Conservation (phyloP, 306 rosid species). For the Gastrolobium villosum region DNA sequence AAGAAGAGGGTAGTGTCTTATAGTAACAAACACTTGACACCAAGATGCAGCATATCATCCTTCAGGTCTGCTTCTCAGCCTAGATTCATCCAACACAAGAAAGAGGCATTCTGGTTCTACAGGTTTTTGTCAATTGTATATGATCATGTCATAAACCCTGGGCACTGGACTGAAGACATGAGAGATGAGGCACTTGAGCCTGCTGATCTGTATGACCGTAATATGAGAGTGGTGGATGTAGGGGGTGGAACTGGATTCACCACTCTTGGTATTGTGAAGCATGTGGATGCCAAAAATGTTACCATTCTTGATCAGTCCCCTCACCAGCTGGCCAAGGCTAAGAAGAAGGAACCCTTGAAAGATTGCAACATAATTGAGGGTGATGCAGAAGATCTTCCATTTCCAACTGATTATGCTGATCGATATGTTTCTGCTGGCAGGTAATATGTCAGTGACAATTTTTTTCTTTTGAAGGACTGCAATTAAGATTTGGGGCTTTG, state of each 20-base stretch:
- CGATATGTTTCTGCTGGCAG: conserved; percentile 93
- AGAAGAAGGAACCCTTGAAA: conserved; percentile 82
- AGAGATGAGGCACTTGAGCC: conserved; percentile 90
- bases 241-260: conserved; percentile 93
- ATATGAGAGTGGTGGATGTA: conserved; percentile 81
- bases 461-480: conserved; percentile 1
- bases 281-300: conserved; percentile 87
- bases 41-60: conserved; percentile 55
- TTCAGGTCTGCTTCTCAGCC: conserved; percentile 80
- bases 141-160: conserved; percentile 84
- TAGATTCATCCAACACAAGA: conserved; percentile 84
- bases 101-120: conserved; percentile 90
- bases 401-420: conserved; percentile 85
- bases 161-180: conserved; percentile 96
- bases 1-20: conserved; percentile 46
- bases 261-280: conserved; percentile 85
- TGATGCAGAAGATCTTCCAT: conserved; percentile 88
- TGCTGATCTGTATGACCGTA: conserved; percentile 71
- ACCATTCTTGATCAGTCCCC: conserved; percentile 92
- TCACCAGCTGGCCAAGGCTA: conserved; percentile 84
- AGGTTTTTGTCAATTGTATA: conserved; percentile 80
- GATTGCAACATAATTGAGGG: conserved; percentile 87
- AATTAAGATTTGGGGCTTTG: conserved; percentile 12
- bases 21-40: conserved; percentile 45
- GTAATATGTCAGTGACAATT: conserved; percentile 42